Percentiles rank a stretch among this genome's conserved stretches.
These are phyloP conservation scores for Paramecium tetraurelia DNA, from an alignment of 73 alveolate species.

Conservation along the genomic window DNA sequence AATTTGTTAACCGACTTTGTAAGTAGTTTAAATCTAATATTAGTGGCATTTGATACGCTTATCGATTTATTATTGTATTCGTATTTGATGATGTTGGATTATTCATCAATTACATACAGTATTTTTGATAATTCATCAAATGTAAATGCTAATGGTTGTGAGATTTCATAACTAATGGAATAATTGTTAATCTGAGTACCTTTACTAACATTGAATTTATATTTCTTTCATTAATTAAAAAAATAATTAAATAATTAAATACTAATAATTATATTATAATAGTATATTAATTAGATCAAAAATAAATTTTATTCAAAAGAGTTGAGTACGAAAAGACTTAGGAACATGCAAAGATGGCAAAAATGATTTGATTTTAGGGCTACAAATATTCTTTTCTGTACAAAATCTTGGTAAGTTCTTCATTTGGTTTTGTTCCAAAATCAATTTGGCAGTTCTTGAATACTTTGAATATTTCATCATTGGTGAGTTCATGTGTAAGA, in stretches of 20 bases:
- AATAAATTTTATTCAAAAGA: not conserved
- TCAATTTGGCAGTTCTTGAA: not conserved
- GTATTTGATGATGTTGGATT: not conserved
- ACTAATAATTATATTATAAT: not conserved
- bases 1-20: not conserved
- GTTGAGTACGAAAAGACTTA: not conserved
- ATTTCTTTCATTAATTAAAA: not conserved
- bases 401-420: not conserved
- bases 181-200: not conserved
- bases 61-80: not conserved
- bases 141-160: not conserved
- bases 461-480: not conserved
- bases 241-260: not conserved
- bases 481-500: not conserved
- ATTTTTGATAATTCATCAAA: slow-evolving; percentile 29
- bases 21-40: not conserved
- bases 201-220: not conserved
- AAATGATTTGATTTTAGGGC: not conserved
- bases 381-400: not conserved
- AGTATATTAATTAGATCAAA: not conserved
- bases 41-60: not conserved
- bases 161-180: not conserved
- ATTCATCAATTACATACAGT: not conserved
- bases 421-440: not conserved
- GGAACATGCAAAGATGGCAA: not conserved